Evolutionary conservation across 2,329 filamentous ascomycete species (phyloP).

Genomic region (Plectosphaerella plurivora): DNA sequence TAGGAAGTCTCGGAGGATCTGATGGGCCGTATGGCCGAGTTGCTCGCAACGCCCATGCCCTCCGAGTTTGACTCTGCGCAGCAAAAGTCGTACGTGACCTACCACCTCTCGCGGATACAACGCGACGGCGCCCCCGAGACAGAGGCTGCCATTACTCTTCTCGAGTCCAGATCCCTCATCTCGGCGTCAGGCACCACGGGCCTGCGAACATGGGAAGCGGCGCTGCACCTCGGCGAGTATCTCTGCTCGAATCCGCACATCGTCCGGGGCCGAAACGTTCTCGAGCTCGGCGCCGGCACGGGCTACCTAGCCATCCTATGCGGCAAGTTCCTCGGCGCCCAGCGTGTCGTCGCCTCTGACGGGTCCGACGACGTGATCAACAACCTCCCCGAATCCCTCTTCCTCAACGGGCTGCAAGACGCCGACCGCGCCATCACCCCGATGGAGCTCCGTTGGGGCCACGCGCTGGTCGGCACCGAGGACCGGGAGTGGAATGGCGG

Average conservation of each 20-base stretch:
- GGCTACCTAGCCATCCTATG: slow-evolving; percentile 72
- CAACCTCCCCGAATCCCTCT: slow-evolving; percentile 62
- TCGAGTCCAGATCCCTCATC: slow-evolving; percentile 66
- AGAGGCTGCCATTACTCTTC: slow-evolving; percentile 47
- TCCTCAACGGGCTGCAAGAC: slow-evolving; percentile 60
- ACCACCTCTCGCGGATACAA: slow-evolving; percentile 42
- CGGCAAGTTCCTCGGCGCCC: slow-evolving; percentile 58
- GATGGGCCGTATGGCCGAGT: slow-evolving; percentile 61
- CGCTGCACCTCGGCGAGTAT: slow-evolving; percentile 67
- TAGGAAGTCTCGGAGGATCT: slow-evolving; percentile 83
- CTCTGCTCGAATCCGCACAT: slow-evolving; percentile 45
- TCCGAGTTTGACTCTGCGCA: slow-evolving; percentile 63
- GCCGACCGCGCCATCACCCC: slow-evolving; percentile 30
- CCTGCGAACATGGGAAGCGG: slow-evolving; percentile 76
- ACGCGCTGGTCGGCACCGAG: slow-evolving; percentile 53
- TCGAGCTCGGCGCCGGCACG: slow-evolving; percentile 74
- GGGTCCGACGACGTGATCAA: slow-evolving; percentile 70
- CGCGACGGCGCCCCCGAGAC: not conserved
- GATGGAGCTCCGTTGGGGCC: slow-evolving; percentile 62
- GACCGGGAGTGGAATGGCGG: slow-evolving; percentile 47
- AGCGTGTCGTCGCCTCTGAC: slow-evolving; percentile 64
- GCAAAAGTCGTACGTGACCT: slow-evolving; percentile 71
- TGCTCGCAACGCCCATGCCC: slow-evolving; percentile 61
- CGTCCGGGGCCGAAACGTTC: slow-evolving; percentile 51
- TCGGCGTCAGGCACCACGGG: slow-evolving; percentile 71